Base-by-base conservation (phyloP, 106 monocot genomes). In the Dendrobium huoshanense region DNA sequence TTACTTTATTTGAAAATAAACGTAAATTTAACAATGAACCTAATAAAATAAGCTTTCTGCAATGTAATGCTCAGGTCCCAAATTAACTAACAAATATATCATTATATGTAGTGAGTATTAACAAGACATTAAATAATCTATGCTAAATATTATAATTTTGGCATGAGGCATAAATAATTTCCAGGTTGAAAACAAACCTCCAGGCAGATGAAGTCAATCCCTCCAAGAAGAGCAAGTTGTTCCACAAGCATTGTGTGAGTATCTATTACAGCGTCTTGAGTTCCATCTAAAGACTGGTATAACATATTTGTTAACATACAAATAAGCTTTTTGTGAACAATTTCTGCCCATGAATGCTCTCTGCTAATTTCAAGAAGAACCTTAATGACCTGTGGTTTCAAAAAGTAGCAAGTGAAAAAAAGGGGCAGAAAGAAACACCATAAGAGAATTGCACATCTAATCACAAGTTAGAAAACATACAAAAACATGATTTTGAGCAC, bases 271-370 rank as follows among this genome's bases (percentile, higher is more conserved):
- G 55, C 77, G 58, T 83, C 78, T 33, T 33, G 41, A 80, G 79
- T 44, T 77, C 73, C 79, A 83, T 82, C 67, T 78, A 86, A 78
- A 79, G 75, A 43, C 54, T 75, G 82, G 67, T 98, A 98, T 67
- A 92, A 93, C 98, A 98, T 95, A 65, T 88, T 95, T 78, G 92
- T 82, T 73, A 98, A 82, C 89, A 98, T 88, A 87, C 89, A 95
- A 42, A 98, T 90, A 65, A 98, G 98, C 81, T 91, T 95, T 81
- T 87, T 85, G 83, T 85, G 95, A 78, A 99, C 91, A 75, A 91
- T 80, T 84, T 91, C 88, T 44, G 99, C 90, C 99, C 99, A 99
- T 42, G 95, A 85, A 83, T 93, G 84, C 73, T 95, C 86, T 81
- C 91, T 86, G 80, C 99, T 93, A 29, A 91, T 87, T 80, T 95